These are phyloP conservation scores for Leccinum fibrillosum DNA, from an alignment of 768 basidiomycete species.

Conservation along the genomic window DNA sequence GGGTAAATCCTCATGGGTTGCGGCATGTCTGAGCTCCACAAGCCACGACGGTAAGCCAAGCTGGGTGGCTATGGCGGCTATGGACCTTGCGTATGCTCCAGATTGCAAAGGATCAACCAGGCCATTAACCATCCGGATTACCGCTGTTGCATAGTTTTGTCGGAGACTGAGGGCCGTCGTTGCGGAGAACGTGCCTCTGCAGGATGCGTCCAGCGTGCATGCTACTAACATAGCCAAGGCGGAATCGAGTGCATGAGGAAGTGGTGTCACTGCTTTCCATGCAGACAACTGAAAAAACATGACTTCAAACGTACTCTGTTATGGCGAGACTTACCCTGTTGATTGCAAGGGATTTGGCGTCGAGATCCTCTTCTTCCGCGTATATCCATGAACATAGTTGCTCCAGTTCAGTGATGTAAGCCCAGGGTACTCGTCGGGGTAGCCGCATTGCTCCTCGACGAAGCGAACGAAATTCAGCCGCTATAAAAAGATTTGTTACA, in stretches of 20 bases:
- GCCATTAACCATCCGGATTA: slow-evolving; percentile 91
- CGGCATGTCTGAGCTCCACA: slow-evolving; percentile 90
- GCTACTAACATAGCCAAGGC: slow-evolving; percentile 59
- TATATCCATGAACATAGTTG: slow-evolving; percentile 77
- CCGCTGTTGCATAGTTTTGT: slow-evolving; percentile 74
- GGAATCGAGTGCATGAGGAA: slow-evolving; percentile 83
- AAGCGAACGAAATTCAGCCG: background rate
- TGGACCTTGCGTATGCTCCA: slow-evolving; percentile 86
- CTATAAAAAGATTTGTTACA: too few relatives aligned
- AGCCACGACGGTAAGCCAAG: slow-evolving; percentile 85
- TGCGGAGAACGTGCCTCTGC: slow-evolving; percentile 12
- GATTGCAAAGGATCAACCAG: slow-evolving; percentile 92
- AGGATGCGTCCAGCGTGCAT: slow-evolving; percentile 50
- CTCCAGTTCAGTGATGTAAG: slow-evolving; percentile 63
- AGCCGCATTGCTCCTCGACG: slow-evolving; percentile 50
- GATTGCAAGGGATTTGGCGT: slow-evolving; percentile 56
- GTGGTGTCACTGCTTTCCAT: slow-evolving; percentile 68
- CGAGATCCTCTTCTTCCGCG: slow-evolving; percentile 54
- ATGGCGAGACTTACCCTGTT: slow-evolving; percentile 50
- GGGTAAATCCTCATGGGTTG: slow-evolving; percentile 94
- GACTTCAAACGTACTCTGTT: slow-evolving; percentile 1
- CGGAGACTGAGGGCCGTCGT: slow-evolving; percentile 52
- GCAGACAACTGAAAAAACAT: slow-evolving; percentile 58
- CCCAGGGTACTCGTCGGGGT: slow-evolving; percentile 82
- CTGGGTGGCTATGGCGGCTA: slow-evolving; percentile 82